Evolutionary conservation across 2,329 filamentous ascomycete genomes (phyloP), one percentile per base, ranked within the genome.

Genomic region (Ascochyta clinopodiicola): DNA sequence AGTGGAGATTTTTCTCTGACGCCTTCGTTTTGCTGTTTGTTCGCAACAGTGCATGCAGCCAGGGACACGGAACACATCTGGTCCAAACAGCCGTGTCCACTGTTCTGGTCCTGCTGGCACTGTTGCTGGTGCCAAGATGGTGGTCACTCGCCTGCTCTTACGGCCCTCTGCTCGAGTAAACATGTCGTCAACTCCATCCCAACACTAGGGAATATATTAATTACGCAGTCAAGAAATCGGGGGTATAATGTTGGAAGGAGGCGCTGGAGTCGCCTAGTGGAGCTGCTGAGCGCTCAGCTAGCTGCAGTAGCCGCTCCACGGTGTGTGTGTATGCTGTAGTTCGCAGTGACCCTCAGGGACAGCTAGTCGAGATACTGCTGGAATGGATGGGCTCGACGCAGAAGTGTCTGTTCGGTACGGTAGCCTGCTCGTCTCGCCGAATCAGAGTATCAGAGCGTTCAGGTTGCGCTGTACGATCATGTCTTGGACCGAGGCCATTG

Each of bases 391-490:
- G 9, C 19, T 34, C 31, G 27, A 40, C 32, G 27, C n/a, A 34
- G 37, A 36, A 7, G 32, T 6, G 32, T 46, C 46, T 48, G 36
- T 37, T 31, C 37, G 31, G 22, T 43, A 10, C 21, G 17, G 2
- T 17, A 21, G 22, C 15, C 2, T 24, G 34, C 12, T 19, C 34
- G n/a, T 21, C 38, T 29, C 34, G 27, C 48, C 48, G 47, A 56
- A 54, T 75, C 64, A 77, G 49, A 77, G 66, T 54, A 82, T 82
- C 59, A 82, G 69, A 39, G 77, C 77, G 61, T 81, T 80, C 63
- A 82, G 72, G 62, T 82, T 82, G 54, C 80, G 78, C 66, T 82
- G 80, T 46, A 82, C 80, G 62, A 82, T 82, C 80, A 82, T 82
- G 62, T 82, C 80, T 63, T 82, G 80, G 44, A 82, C 79, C 32